Evolutionary conservation across 495 filamentous ascomycete genomes (phyloP), one percentile per base, ranked within the genome.

Genomic region (Astrothelium subdiscretum): DNA sequence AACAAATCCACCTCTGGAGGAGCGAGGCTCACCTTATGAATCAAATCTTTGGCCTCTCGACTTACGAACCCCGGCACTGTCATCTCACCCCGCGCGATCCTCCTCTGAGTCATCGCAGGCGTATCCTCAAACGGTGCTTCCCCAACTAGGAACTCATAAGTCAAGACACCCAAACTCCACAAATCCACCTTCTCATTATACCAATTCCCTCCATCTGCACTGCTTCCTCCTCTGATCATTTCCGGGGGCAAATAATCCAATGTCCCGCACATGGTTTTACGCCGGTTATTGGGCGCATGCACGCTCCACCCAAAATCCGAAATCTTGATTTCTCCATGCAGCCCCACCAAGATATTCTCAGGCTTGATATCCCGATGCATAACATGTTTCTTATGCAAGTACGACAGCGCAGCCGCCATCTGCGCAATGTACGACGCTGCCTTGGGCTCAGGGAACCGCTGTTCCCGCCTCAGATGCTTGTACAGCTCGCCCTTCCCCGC

Each of bases 301-400:
- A 97, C 95, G 74, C 88, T 92, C 95, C 95, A 98, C 52, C 94
- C 94, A 69, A 98, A 98, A 74, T 98, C 94, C 3, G 89, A 92
- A 71, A 98, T 92, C 75, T 98, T 98, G 76, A 98, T 95, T 76
- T 98, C 94, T 44, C 92, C 94, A 71, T 97, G 92, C 59, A 98
- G 92, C 22, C 94, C 94, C 40, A 98, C 86, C 18, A 98, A 84
- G 67, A 98, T 98, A 69, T 98, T 98, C 75, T 98, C 94, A 12
- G 94, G 94, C 77, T 98, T 98, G 77, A 98, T 98, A 67, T 98
- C 94, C 51, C 94, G 86, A 69, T 98, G 94, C 77, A 98, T 98
- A 66, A 98, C 90, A 72, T 98, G 94, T 78, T 98, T 97, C 72
- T 89, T 90, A 77, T 98, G 94, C 27, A 97, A 78, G 68, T 97